Base-by-base conservation (phyloP, 345 rosid genomes). In the Aethionema arabicum region DNA sequence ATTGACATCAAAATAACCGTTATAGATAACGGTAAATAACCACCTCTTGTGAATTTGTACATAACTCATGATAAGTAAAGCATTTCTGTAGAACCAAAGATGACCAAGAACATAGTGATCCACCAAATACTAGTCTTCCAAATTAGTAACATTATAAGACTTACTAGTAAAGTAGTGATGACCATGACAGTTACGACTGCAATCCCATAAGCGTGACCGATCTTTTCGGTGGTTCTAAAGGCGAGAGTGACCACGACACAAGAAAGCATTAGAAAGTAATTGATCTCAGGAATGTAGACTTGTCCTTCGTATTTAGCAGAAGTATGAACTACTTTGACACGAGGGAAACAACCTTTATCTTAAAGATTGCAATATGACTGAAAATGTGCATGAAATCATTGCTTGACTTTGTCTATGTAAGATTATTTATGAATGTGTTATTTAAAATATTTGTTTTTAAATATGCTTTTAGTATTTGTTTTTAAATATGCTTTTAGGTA, bases 201-300 rank as follows among this genome's bases (percentile, higher is more conserved):
- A 32, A 86, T 79, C 0, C 97, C 97, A 11, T 85, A 88, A 9
- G 98, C 96, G 8, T 88, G 49, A 2, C 96, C 96, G 3, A 91
- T 86, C 50, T 80, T 79, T 6, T 72, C 79, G 0, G 91, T 84
- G 30, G 85, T 73, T 57, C 40, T 68, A 72, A 88, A 91, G 64
- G 41, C 60, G 0, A 65, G 53, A 9, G 83, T 73, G 63, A 91
- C 87, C 0, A 78, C 30, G 9, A 91, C 83, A 38, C 96, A 86
- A 5, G 82, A 79, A 29, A 83, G 42, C 96, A 88, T 85, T 56
- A 88, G 88, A 6, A 80, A 6, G 78, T 80, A 88, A 79, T 88
- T 91, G 72, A 91, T 42, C 71, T 91, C 96, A 0, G 96, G 91
- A 27, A 91, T 86, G 63, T 88, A 91, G 39, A 87, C 87, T 56